Evolutionary conservation across 139 green algal genomes (phyloP).

Genomic region (Haematococcus sp.): DNA sequence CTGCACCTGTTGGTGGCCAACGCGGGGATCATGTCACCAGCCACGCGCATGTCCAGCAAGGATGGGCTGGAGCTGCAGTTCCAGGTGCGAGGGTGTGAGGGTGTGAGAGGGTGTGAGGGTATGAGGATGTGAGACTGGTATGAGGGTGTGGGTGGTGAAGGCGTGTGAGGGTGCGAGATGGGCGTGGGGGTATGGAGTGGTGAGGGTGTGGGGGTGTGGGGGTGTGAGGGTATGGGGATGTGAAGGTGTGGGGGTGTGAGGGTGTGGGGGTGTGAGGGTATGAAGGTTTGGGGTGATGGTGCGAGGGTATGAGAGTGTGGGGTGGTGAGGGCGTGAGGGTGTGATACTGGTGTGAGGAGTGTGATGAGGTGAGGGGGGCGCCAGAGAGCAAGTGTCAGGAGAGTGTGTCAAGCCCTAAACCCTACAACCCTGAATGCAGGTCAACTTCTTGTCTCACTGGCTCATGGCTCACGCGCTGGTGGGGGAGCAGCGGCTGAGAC

Average conservation of each 20-base stretch:
- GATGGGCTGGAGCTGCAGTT: constrained; percentile 78
- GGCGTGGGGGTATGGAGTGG: background rate
- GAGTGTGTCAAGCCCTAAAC: background rate
- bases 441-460: constrained; percentile 64
- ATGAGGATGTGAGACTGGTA: background rate
- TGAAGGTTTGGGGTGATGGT: background rate
- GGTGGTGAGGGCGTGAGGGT: too few species aligned
- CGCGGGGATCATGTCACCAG: constrained; percentile 72
- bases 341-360: too few species aligned
- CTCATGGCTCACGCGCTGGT: constrained; percentile 52
- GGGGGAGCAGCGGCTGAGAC: constrained; percentile 17
- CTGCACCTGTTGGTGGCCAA: constrained; percentile 67
- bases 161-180: background rate
- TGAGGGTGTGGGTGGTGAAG: too few species aligned
- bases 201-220: background rate
- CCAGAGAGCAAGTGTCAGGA: background rate
- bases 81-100: constrained; percentile 62
- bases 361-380: too few species aligned
- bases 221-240: too few species aligned
- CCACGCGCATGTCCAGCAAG: constrained; percentile 21
- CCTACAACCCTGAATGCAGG: constrained; percentile 20
- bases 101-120: too few species aligned
- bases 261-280: too few species aligned
- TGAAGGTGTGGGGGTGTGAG: too few species aligned
- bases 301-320: background rate